Base-by-base conservation (phyloP, 1,284 basidiomycete genomes). In the Hypsizygus ulmarius region DNA sequence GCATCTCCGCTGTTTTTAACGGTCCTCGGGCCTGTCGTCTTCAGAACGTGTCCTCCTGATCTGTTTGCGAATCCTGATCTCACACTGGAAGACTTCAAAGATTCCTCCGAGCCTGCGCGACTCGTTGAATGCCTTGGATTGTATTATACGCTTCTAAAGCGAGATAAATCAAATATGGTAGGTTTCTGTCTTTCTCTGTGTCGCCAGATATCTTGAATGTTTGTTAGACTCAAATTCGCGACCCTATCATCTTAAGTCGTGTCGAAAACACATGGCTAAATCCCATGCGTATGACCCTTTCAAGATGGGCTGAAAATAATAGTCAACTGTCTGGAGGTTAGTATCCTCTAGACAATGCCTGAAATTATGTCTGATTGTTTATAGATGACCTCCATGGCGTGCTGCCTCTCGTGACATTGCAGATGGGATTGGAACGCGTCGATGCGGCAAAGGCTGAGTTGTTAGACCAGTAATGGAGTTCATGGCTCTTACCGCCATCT, bases 161-260 rank as follows among this genome's bases (percentile, higher is more conserved):
- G 56, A 37, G 58, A 59, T 36, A 53, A 32, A 10, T 32, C 40
- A 12, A 58, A 59, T 45, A 47, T 47, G 10, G 58, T 59, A 36
- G 36, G 34, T 30, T 29, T 10, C 16, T 19, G 2, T 42, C 19
- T 6, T 30, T 25, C 9, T 18, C 30, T 25, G n/a, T n/a, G 3
- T 10, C 9, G 25, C 2, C n/a, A 16, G 28, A 21, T 16, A 37
- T 27, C 10, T 18, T 47, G 21, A 8, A 11, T 9, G 30, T 27
- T 25, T 34, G 41, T 10, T 50, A 84, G 81, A 82, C 78, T 2
- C 77, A 78, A 0, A 68, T 82, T 27, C 68, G 75, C 9, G 73
- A 79, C 52, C 48, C 50, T 18, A 70, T 73, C 52, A 64, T 63
- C 16, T 45, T 64, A 38, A 46, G 52, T n/a, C 63, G 63, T 19